Percentiles rank a stretch among this genome's conserved stretches.
Conservation (phyloP, 2,329 filamentous ascomycete species). For the Penicillium sp. region DNA sequence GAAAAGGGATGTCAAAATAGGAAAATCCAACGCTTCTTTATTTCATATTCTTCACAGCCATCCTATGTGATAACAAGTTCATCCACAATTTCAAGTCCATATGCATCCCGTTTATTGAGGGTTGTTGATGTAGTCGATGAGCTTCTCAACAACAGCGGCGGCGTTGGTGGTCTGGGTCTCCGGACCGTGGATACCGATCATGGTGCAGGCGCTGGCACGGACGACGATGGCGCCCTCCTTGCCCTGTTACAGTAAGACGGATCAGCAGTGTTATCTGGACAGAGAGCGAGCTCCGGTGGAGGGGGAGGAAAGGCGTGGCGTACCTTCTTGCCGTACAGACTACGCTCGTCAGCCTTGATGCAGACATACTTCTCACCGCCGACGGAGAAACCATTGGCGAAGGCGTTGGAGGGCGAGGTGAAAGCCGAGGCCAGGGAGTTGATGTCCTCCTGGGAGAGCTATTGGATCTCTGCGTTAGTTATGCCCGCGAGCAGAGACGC, state of each 20-base stretch:
- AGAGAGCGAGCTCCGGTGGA: slow-evolving; percentile 7
- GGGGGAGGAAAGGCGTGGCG: slow-evolving; percentile 20
- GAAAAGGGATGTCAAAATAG: slow-evolving; percentile 1
- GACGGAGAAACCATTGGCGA: slow-evolving; percentile 71
- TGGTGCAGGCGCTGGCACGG: slow-evolving; percentile 86
- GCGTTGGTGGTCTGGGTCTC: slow-evolving; percentile 71
- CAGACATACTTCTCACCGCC: slow-evolving; percentile 77
- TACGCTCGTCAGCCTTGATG: slow-evolving; percentile 73
- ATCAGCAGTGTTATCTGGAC: not conserved
- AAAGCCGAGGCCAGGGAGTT: slow-evolving; percentile 54
- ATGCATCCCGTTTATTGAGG: slow-evolving; percentile 62
- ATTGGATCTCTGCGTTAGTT: not conserved
- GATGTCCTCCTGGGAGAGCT: slow-evolving; percentile 59
- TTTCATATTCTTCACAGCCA: slow-evolving; percentile 28
- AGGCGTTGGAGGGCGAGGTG: slow-evolving; percentile 52
- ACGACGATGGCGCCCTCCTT: slow-evolving; percentile 78
- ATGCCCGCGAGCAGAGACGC: not conserved
- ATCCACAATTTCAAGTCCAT: slow-evolving; percentile 1
- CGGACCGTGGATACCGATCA: slow-evolving; percentile 85
- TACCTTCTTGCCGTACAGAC: slow-evolving; percentile 86
- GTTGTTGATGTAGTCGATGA: slow-evolving; percentile 80
- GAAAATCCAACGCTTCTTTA: slow-evolving; percentile 23
- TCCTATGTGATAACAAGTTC: slow-evolving; percentile 24
- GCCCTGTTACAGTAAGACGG: slow-evolving; percentile 54
- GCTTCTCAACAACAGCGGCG: slow-evolving; percentile 74